Conservation (phyloP, 805 yeast species). For the Hanseniaspora vineae region DNA sequence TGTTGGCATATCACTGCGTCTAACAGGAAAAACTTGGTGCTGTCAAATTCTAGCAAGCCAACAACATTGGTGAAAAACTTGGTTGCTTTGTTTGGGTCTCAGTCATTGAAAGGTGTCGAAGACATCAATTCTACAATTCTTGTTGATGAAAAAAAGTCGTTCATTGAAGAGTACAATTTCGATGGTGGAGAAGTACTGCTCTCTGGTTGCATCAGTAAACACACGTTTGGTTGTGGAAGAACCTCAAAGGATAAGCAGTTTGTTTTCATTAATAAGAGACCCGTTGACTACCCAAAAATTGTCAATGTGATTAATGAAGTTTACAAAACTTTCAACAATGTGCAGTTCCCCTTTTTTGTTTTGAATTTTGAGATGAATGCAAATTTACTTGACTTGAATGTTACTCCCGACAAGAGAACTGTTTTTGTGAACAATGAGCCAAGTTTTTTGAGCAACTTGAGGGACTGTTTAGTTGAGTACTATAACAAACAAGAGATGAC, state of each 20-base stretch:
- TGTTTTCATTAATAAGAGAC: constrained; percentile 63
- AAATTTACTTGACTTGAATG: constrained; percentile 59
- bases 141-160: constrained; percentile 13
- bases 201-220: constrained; percentile 58
- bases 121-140: constrained; percentile 31
- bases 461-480: constrained; percentile 34
- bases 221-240: constrained; percentile 70
- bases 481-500: constrained; percentile 30
- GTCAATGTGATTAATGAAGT: constrained; percentile 55
- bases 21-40: constrained; percentile 38
- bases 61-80: constrained; percentile 48
- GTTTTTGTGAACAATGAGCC: constrained; percentile 57
- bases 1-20: constrained; percentile 38
- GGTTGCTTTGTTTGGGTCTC: constrained; percentile 57
- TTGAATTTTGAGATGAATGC: constrained; percentile 45
- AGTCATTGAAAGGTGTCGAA: constrained; percentile 44
- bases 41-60: constrained; percentile 25
- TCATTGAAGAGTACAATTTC: constrained; percentile 8
- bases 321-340: constrained; percentile 56
- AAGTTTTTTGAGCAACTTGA: constrained; percentile 40
- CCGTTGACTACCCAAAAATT: constrained; percentile 45
- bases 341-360: constrained; percentile 62
- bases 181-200: constrained; percentile 16
- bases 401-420: constrained; percentile 81
- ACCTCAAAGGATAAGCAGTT: constrained; percentile 63